Evolutionary conservation across 148 eudicot species (phyloP).

Genomic region (Gaultheria prostrata): DNA sequence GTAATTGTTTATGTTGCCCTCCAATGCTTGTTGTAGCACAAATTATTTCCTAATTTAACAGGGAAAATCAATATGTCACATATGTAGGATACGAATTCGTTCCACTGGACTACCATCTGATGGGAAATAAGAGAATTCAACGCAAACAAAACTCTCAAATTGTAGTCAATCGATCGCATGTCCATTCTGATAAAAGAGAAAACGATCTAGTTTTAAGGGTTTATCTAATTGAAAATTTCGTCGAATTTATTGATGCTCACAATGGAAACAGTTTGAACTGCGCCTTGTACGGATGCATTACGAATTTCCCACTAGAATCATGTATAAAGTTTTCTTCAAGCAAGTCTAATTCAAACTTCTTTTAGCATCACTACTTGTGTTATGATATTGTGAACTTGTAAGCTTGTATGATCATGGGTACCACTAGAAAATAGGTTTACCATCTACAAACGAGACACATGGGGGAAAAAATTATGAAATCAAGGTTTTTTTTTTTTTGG

Average conservation of each 20-base stretch:
- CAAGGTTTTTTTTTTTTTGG: not conserved
- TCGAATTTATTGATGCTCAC: not conserved
- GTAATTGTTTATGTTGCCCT: not conserved
- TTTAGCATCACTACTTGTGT: not conserved
- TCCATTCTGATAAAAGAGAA: too few relatives aligned
- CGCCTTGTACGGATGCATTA: not conserved
- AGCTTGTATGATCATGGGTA: not conserved
- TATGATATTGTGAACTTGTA: not conserved
- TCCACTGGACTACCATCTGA: not conserved
- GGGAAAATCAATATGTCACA: not conserved
- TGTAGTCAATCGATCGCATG: too few relatives aligned
- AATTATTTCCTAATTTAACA: not conserved
- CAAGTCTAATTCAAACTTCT: not conserved
- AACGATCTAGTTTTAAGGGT: not conserved
- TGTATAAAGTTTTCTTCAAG: not conserved
- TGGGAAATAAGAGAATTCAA: too few relatives aligned
- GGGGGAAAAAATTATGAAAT: not conserved
- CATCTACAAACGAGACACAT: not conserved
- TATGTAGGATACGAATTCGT: not conserved
- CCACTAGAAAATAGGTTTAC: not conserved
- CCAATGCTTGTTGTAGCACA: too few relatives aligned
- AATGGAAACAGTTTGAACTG: not conserved
- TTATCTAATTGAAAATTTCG: not conserved
- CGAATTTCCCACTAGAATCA: not conserved
- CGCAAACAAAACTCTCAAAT: too few relatives aligned